A percentile compares a stretch with the other conserved stretches of the same genome.
Evolutionary conservation across 140 eudicot genomes (phyloP).

Genomic region (Ambrosia hybrid): DNA sequence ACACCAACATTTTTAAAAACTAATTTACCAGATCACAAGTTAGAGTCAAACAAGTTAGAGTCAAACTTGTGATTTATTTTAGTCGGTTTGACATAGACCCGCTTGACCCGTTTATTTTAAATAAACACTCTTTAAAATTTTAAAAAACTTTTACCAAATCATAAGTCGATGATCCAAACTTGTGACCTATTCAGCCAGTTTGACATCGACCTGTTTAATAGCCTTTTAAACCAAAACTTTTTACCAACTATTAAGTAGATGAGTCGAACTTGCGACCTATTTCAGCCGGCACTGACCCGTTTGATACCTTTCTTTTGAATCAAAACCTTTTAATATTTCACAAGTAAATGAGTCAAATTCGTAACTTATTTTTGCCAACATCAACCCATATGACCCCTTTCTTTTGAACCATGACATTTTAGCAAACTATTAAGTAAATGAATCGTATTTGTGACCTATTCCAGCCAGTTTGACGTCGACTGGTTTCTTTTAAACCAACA

Average conservation of each 20-base stretch:
- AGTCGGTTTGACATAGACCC: neutral
- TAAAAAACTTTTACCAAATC: neutral
- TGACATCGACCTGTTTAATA: neutral
- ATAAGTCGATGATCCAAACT: neutral
- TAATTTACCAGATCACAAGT: neutral
- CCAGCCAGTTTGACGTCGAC: neutral
- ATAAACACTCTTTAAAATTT: neutral
- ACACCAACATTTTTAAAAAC: neutral
- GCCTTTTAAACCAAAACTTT: neutral
- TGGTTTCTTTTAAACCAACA: neutral
- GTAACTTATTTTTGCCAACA: neutral
- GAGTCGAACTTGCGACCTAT: neutral
- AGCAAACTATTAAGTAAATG: no score
- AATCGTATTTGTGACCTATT: no score
- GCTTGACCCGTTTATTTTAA: neutral
- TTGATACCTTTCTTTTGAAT: no score
- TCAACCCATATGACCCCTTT: neutral
- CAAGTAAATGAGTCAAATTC: neutral
- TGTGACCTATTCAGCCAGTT: neutral
- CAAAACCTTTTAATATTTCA: no score
- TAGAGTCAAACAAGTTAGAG: neutral
- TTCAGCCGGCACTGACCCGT: no score
- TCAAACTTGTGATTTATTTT: neutral
- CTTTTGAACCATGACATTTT: neutral
- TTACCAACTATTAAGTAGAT: conserved; percentile 1